Evolutionary conservation across 768 basidiomycete genomes (phyloP), one percentile per base, ranked within the genome.

Genomic region (Kwoniella mangroviensis): DNA sequence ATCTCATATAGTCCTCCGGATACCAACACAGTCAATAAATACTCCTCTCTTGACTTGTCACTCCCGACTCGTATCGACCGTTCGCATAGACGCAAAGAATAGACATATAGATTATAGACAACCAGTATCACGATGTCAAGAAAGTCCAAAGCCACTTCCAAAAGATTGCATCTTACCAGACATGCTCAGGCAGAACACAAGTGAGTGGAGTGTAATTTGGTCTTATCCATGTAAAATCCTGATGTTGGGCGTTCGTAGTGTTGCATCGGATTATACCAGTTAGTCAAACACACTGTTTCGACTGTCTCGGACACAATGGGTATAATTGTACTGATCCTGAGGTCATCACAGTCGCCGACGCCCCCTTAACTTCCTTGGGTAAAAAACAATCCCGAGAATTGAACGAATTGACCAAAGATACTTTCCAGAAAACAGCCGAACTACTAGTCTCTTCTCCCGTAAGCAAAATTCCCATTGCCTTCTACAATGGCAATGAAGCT

Each of bases 111-210:
- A 61, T 40, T 12, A 49, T 28, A 56, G 13, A 28, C 58, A 59
- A 51, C 54, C 3, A 58, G n/a, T 28, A n/a, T 40, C 49, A 24
- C 0, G 26, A 64, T 54, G 53, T 53, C 52, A 41, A 19, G 28
- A 41, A 70, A 58, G 17, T 12, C 56, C 21, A 53, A 43, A 28
- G 53, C 73, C 22, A 74, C 69, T 42, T 42, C 55, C 15, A 81
- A 79, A 56, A 63, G 65, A 60, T 64, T 81, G 21, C 69, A 79
- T 55, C 68, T 81, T 34, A 81, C 78, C 3, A 71, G 81, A 17
- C 80, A 82, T 64, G 79, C 77, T 43, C 75, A 80, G 62, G 79
- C 78, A 0, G 79, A 81, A 73, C 79, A 81, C 73, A 81, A 78
- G 76, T 80, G 59, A 62, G 79, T 73, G 0, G 21, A 52, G 40